Evolutionary conservation across 305 asterid genomes (phyloP).

Genomic region (Fraxinus velutina): DNA sequence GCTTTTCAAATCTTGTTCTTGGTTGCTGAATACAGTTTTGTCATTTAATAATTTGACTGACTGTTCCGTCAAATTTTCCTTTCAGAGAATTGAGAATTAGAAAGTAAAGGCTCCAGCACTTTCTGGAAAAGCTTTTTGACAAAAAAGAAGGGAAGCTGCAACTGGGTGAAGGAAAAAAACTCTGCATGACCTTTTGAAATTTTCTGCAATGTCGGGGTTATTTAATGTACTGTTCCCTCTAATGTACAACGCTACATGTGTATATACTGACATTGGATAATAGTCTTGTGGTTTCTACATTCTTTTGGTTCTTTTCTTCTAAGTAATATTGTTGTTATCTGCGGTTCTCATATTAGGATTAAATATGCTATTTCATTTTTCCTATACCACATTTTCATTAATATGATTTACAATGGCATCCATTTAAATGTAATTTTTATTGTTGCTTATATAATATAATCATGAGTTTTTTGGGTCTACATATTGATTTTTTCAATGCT

Average conservation of each 20-base stretch:
- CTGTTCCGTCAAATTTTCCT: constrained; percentile 25
- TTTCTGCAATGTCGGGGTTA: constrained; percentile 80
- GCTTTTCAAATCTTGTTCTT: constrained; percentile 4
- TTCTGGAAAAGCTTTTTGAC: constrained; percentile 38
- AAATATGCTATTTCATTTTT: constrained; percentile 7
- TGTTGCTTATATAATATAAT: not conserved
- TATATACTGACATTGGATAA: constrained; percentile 12
- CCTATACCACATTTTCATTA: constrained; percentile 5
- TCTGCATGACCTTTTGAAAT: constrained; percentile 76
- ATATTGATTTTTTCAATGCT: not conserved
- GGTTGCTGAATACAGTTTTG: constrained; percentile 12
- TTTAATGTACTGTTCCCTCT: constrained; percentile 66
- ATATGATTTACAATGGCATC: not conserved
- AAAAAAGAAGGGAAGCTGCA: constrained; percentile 46
- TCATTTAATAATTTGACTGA: constrained; percentile 19
- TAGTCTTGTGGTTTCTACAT: constrained; percentile 18
- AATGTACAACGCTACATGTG: constrained; percentile 10
- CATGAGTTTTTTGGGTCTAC: not conserved
- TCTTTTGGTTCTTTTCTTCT: constrained; percentile 22
- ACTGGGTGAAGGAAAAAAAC: constrained; percentile 37
- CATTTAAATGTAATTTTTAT: not conserved
- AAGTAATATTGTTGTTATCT: not conserved
- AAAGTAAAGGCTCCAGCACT: constrained; percentile 34
- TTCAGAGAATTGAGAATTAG: constrained; percentile 39
- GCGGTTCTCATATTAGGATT: not conserved